Evolutionary conservation across 371 early-diverging fungal species (phyloP), one percentile per base, ranked within the genome.

Genomic region (Mortierella sp.): DNA sequence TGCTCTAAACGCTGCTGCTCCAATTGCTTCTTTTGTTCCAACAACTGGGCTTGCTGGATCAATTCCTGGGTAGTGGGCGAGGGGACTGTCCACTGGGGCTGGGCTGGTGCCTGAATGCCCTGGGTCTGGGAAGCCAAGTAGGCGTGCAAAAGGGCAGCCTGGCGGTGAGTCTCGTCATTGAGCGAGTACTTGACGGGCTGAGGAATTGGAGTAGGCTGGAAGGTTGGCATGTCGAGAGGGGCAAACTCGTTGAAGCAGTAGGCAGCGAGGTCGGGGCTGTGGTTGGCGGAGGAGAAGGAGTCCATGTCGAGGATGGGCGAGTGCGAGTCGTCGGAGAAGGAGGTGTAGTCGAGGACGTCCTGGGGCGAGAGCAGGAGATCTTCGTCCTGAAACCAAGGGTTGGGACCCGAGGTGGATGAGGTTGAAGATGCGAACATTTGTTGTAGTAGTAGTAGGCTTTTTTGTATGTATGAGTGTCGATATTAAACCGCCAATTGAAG

Each of bases 101-200:
- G 54, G 24, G 76, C 69, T 46, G 76, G 76, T 6, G 55, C 70
- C 48, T 81, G 75, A 24, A 24, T 19, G 34, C 64, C 57, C 37
- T 75, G 82, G 46, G 26, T 75, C 61, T 82, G 79, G 28, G 64
- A 74, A 31, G 86, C 74, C 14, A 86, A 74, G 31, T 86, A 86
- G 28, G 82, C 77, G 40, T 79, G 86, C 72, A 86, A 46, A 40
- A 86, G 67, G n/a, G 77, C 79, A 34, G 86, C 86, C 48, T 86
- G 79, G 24, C 77, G 86, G 28, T 74, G 71, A 24, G 81, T 79
- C 61, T 86, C 86, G 19, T 55, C 46, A 9, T 50, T 44, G 74
- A 71, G 40, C 71, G 69, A 59, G 34, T 44, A 40, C 13, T 53
- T 64, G 59, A 16, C 37, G 34, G 64, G n/a, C 59, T 50, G 11